Conservation (phyloP, 345 rosid species). For the Excoecaria cochinchinensis region DNA sequence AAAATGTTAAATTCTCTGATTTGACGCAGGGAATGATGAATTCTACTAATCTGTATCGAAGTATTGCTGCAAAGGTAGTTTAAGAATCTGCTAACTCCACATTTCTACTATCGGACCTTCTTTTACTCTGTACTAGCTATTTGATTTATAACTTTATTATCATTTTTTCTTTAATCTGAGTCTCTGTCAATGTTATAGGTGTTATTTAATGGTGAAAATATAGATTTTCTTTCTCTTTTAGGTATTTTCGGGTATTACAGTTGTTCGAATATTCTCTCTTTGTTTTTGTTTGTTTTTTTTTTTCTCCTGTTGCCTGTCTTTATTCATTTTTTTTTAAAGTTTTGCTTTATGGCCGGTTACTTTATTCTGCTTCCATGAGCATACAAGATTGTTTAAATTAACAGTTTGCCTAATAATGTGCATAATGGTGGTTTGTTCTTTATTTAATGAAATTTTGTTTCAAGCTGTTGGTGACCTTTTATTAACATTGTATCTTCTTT, state of each 20-base stretch:
- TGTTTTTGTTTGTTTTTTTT: not conserved
- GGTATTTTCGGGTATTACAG: not conserved
- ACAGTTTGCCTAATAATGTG: not conserved
- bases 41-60: constrained; percentile 28
- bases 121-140: not conserved
- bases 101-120: not conserved
- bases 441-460: not conserved
- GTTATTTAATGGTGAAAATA: not conserved
- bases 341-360: not conserved
- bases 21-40: constrained; percentile 46
- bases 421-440: constrained; percentile 9
- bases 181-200: not conserved
- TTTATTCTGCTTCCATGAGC: not conserved
- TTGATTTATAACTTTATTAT: not conserved
- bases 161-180: not conserved
- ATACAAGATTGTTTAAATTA: not conserved
- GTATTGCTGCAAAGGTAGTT: constrained; percentile 53
- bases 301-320: not conserved
- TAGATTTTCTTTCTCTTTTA: not conserved
- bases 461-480: not conserved
- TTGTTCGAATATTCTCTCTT: constrained; percentile 4
- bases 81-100: not conserved
- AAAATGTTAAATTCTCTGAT: constrained; percentile 4
- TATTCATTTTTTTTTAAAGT: not conserved
- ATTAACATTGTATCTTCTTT: not conserved